Evolutionary conservation across 176 grass and related monocot species (phyloP).

Genomic region (Zizania latifolia): DNA sequence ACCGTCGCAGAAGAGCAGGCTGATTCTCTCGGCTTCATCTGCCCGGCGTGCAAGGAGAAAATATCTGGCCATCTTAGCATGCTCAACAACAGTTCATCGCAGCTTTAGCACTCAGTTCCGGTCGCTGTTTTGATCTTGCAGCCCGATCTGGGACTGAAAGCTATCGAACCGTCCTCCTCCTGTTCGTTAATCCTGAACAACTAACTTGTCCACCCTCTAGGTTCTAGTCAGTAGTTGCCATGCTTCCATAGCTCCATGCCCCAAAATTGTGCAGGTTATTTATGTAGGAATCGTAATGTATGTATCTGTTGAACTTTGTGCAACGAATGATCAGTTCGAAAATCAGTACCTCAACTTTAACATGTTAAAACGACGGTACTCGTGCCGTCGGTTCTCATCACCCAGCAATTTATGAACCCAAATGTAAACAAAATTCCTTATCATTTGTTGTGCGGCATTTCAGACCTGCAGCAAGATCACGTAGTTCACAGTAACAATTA

Average conservation of each 20-base stretch:
- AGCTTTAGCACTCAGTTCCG: constrained; percentile 5
- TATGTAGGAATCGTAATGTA: neutral
- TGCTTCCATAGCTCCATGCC: no score
- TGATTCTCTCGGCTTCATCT: constrained; percentile 81
- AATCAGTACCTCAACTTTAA: neutral
- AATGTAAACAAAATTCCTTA: no score
- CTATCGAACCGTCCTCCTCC: neutral
- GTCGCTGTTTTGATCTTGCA: neutral
- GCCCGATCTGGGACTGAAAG: neutral
- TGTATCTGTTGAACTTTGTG: neutral
- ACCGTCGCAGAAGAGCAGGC: constrained; percentile 43
- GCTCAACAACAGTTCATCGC: constrained; percentile 39
- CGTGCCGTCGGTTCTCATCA: neutral
- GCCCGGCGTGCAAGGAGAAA: constrained; percentile 74
- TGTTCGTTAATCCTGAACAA: neutral
- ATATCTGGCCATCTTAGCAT: constrained; percentile 64
- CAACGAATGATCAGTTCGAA: neutral
- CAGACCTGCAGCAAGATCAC: no score
- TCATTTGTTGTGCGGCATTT: no score
- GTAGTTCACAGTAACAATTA: no score
- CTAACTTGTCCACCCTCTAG: neutral
- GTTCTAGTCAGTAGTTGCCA: neutral
- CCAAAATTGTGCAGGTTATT: neutral
- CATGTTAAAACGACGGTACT: neutral
- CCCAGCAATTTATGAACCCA: neutral